Conservation (phyloP, 768 basidiomycete genomes). For the Leccinum sublutescens region DNA sequence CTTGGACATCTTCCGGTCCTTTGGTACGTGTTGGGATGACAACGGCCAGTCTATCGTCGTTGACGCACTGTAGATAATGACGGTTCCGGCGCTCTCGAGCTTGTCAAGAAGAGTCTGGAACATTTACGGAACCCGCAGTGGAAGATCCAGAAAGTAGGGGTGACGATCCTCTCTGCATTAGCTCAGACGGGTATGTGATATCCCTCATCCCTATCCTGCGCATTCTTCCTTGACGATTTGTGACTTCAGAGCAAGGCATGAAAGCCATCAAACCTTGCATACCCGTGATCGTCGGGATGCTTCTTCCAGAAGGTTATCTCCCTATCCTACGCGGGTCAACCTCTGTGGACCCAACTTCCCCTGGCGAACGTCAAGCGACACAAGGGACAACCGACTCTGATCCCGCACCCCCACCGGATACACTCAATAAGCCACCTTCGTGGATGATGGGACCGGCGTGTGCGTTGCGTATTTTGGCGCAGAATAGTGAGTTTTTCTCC, state of each 20-base stretch:
- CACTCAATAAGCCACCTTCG: neutral
- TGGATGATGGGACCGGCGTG: neutral
- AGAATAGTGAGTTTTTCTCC: neutral
- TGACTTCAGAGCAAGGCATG: neutral
- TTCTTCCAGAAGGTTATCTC: neutral
- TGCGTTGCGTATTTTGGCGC: neutral
- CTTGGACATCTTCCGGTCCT: conserved; percentile 24
- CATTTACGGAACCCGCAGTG: conserved; percentile 5
- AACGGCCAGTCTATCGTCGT: neutral
- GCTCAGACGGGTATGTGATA: conserved; percentile 16
- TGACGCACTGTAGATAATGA: neutral
- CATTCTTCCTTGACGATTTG: neutral
- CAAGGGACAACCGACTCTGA: neutral
- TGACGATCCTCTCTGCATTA: conserved; percentile 24
- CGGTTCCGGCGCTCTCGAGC: neutral
- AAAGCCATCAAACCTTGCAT: neutral
- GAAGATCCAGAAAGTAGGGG: conserved; percentile 24
- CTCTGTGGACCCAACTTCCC: neutral
- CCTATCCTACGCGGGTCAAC: neutral
- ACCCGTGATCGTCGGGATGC: neutral
- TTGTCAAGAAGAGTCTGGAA: conserved; percentile 6
- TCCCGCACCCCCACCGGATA: neutral
- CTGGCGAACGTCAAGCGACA: neutral
- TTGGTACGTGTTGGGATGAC: conserved; percentile 10
- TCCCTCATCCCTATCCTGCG: neutral